Conservation (phyloP, 805 yeast genomes). For the Saccharomycopsis selenospora region DNA sequence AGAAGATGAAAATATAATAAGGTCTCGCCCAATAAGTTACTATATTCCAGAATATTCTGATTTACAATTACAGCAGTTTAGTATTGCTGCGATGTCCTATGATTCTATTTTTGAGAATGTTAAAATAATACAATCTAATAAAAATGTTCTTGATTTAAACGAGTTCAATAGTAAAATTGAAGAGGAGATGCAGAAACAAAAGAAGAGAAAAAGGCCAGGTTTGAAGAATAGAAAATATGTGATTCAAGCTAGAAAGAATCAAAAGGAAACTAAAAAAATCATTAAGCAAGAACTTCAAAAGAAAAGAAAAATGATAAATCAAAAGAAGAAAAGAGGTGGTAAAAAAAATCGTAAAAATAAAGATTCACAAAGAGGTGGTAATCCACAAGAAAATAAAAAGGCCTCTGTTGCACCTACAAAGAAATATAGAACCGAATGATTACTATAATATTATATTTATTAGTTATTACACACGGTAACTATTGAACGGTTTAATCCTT, state of each 20-base stretch:
- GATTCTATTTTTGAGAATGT: constrained; percentile 7
- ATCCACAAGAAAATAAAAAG: neutral
- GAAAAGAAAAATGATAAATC: constrained; percentile 6
- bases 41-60: constrained; percentile 15
- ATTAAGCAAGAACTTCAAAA: neutral
- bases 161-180: constrained; percentile 8
- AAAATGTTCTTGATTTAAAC: constrained; percentile 7
- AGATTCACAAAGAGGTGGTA: no score
- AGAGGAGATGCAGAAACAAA: neutral
- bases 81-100: constrained; percentile 9
- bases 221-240: constrained; percentile 12
- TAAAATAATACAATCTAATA: neutral
- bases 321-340: constrained; percentile 21
- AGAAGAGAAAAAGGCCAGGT: constrained; percentile 15
- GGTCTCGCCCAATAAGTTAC: constrained; percentile 14
- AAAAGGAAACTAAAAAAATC: constrained; percentile 7
- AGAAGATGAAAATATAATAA: neutral
- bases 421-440: neutral
- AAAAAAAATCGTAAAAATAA: constrained; percentile 15
- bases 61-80: constrained; percentile 3
- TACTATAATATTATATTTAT: neutral
- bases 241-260: constrained; percentile 9
- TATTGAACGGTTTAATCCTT: constrained; percentile 14
- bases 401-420: neutral
- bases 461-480: constrained; percentile 6